phyloP scores from a whole-genome alignment of 2,329 filamentous ascomycete genomes.

The Phialocephala subalpina region DNA sequence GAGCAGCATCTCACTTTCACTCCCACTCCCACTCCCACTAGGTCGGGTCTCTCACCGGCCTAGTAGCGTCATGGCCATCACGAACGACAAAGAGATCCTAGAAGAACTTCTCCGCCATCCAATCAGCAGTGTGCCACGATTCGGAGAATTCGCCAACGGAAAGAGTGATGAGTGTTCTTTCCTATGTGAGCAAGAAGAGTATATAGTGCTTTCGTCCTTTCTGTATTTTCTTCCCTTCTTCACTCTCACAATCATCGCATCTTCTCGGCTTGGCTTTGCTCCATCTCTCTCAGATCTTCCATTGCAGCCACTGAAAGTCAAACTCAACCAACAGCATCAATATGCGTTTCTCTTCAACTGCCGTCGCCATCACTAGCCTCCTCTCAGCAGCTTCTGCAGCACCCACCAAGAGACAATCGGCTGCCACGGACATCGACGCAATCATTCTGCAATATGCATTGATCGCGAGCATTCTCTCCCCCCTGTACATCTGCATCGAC shows the following conservation, averaged over 20 bases:
- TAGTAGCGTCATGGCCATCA: conserved; percentile 1
- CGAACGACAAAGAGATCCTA: background rate
- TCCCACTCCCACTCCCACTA: background rate
- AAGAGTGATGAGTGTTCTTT: background rate
- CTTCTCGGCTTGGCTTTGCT: background rate
- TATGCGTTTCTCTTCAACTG: conserved; percentile 39
- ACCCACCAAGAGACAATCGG: conserved; percentile 35
- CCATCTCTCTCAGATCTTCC: background rate
- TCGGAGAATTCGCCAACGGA: background rate
- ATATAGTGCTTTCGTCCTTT: conserved; percentile 1
- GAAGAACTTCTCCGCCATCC: background rate
- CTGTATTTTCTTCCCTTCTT: background rate
- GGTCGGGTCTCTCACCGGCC: background rate
- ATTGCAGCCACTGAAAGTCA: background rate
- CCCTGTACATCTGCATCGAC: background rate
- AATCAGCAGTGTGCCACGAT: background rate
- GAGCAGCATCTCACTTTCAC: too few species aligned
- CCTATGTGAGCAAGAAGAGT: background rate
- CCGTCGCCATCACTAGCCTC: conserved; percentile 25
- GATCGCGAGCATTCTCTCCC: conserved; percentile 38
- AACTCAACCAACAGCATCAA: background rate
- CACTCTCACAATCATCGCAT: background rate
- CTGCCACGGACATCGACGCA: conserved; percentile 35
- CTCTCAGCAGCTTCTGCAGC: conserved; percentile 27
- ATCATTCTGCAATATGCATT: conserved; percentile 57